Conservation (phyloP, 2,329 filamentous ascomycete species). For the Calonectria crousiana region DNA sequence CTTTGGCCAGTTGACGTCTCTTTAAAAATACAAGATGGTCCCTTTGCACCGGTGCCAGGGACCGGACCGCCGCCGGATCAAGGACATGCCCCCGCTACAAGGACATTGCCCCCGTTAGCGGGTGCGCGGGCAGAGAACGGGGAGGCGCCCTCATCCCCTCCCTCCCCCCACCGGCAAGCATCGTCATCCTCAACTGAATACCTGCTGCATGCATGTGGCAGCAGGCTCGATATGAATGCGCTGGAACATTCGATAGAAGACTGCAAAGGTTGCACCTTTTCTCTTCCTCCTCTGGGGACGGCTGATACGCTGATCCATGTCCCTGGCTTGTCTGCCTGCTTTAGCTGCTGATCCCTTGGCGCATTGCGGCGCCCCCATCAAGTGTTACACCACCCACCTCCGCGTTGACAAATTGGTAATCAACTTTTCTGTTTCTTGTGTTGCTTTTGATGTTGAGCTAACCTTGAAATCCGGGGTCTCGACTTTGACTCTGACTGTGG, state of each 20-base stretch:
- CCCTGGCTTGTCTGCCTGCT: constrained; percentile 7
- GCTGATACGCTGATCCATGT: neutral
- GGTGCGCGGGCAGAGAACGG: neutral
- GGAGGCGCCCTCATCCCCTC: neutral
- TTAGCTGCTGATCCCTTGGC: constrained; percentile 34
- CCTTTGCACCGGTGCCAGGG: constrained; percentile 14
- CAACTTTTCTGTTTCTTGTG: constrained; percentile 21
- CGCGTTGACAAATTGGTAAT: constrained; percentile 39
- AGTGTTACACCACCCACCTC: constrained; percentile 22
- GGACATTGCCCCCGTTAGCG: neutral
- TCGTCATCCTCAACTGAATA: neutral
- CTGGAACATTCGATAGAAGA: constrained; percentile 39
- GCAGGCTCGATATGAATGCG: constrained; percentile 22
- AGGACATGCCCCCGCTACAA: neutral
- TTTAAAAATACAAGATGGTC: neutral
- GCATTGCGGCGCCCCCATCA: neutral
- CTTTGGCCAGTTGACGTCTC: neutral
- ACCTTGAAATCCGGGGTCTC: constrained; percentile 9
- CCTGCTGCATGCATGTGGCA: neutral
- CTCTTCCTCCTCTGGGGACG: constrained; percentile 1
- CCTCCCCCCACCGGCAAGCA: neutral
- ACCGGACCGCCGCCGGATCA: constrained; percentile 23
- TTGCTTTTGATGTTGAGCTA: constrained; percentile 31
- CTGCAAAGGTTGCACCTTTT: neutral
- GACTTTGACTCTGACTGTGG: constrained; percentile 1